Base-by-base conservation (phyloP, 371 early-diverging fungal species). In the Mucor ambiguus region DNA sequence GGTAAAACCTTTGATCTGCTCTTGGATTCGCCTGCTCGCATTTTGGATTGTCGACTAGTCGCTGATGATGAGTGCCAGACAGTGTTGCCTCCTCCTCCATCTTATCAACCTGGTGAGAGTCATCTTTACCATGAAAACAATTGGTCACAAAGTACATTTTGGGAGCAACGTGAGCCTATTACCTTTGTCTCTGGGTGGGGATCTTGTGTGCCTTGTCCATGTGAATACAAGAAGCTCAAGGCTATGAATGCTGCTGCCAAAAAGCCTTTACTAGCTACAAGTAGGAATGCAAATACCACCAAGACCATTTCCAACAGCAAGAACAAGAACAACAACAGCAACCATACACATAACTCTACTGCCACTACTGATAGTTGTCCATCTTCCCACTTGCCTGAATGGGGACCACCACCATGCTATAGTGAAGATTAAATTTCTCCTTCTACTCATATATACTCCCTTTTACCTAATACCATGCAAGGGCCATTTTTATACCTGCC, bases 31-130 rank as follows among this genome's bases (percentile, higher is more conserved):
- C 78, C 79, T 30, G 66, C 71, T 18, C 77, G 71, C 35, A 68
- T 80, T 30, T 58, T 80, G 28, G 77, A 80, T 37, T 83, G 81
- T 48, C 80, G 79, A 10, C 46, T 77, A 9, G 81, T 83, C 0
- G 71, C 74, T 16, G 83, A 76, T 61, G 78, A 80, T 48, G 75
- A 76, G 46, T 91, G 85, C 49, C 91, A 84, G 69, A 97, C 95
- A 2, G 90, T 87, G 52, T 89, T 90, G 48, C 92, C 90, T 18
- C 98, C 97, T 66, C 93, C 92, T 14, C 89, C 92, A n/a, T 86
- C 79, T 20, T 83, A 77, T 87, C 89, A 93, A 14, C 87, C 86
- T 22, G 90, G 76, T 58, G 92, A 80, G 64, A 76, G 78, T 59
- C 64, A 44, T 26, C 48, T 29, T 4, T 49, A 56, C 30, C 46